phyloP scores from a whole-genome alignment of 192 early-diverging fungal genomes.

The Dissophora globulifera region DNA sequence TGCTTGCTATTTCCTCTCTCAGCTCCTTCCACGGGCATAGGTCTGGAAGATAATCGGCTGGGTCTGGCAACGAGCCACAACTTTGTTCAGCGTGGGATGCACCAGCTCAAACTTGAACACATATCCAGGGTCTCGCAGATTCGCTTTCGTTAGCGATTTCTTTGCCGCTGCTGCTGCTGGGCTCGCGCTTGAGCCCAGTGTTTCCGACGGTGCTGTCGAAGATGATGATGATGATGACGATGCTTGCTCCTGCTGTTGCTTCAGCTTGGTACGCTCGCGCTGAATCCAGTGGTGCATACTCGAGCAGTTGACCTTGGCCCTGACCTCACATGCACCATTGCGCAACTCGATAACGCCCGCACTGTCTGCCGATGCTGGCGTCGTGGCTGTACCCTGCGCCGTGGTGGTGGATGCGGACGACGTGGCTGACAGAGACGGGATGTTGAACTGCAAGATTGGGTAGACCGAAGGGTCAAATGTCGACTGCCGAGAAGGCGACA shows the following conservation, averaged over 20 bases:
- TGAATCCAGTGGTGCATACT: conserved; percentile 33
- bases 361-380: neutral
- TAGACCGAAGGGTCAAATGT: conserved; percentile 13
- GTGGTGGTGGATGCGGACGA: too few species aligned
- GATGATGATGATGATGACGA: neutral
- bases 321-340: conserved; percentile 38
- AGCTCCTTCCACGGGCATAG: conserved; percentile 34
- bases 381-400: neutral
- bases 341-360: conserved; percentile 38
- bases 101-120: conserved; percentile 50
- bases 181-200: neutral
- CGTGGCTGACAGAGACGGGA: too few species aligned
- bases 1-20: too few species aligned
- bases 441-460: conserved; percentile 32
- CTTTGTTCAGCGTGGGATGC: conserved; percentile 14
- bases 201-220: neutral
- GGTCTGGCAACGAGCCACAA: conserved; percentile 27
- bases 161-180: too few species aligned
- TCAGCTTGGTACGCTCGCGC: neutral
- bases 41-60: conserved; percentile 38
- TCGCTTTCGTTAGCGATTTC: neutral
- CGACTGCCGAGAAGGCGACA: conserved; percentile 5
- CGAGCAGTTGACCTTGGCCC: conserved; percentile 42
- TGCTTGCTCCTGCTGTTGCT: neutral
- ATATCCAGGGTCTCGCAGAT: conserved; percentile 27